Percentiles rank a stretch among this genome's conserved stretches.
These are phyloP conservation scores for Wickerhamiella spandovensis DNA, from an alignment of 805 yeast species.

Conservation along the genomic window DNA sequence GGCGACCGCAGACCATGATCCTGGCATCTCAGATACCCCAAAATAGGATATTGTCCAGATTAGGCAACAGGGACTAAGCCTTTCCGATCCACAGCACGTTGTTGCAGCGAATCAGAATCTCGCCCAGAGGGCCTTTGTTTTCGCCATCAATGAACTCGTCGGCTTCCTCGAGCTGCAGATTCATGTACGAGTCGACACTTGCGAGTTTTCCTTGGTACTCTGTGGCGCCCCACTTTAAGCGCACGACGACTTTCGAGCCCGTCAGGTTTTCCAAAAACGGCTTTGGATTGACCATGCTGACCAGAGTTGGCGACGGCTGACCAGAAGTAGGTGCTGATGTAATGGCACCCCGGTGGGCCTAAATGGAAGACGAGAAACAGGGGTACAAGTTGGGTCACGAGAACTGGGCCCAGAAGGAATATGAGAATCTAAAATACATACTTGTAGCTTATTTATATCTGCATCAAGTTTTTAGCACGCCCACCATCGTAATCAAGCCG, in stretches of 20 bases:
- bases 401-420: neutral
- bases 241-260: slow-evolving; percentile 57
- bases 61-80: neutral
- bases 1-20: neutral
- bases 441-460: no score
- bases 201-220: slow-evolving; percentile 70
- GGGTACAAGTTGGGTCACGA: neutral
- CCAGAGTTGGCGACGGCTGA: neutral
- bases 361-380: no score
- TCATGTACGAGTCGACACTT: slow-evolving; percentile 88
- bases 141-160: slow-evolving; percentile 24
- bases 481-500: slow-evolving; percentile 49
- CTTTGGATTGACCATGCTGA: slow-evolving; percentile 12
- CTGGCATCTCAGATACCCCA: neutral
- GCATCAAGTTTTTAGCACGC: slow-evolving; percentile 9
- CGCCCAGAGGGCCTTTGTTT: slow-evolving; percentile 47
- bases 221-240: slow-evolving; percentile 81
- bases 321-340: no score
- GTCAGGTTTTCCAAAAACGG: slow-evolving; percentile 59
- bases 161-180: slow-evolving; percentile 34
- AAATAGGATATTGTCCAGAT: neutral
- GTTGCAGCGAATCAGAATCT: slow-evolving; percentile 77
- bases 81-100: slow-evolving; percentile 65
- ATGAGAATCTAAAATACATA: no score
- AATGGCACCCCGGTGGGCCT: no score